A percentile compares a stretch with the other conserved stretches of the same genome.
Conservation (phyloP, 1,139 yeast genomes). For the Candida labiduridarum region DNA sequence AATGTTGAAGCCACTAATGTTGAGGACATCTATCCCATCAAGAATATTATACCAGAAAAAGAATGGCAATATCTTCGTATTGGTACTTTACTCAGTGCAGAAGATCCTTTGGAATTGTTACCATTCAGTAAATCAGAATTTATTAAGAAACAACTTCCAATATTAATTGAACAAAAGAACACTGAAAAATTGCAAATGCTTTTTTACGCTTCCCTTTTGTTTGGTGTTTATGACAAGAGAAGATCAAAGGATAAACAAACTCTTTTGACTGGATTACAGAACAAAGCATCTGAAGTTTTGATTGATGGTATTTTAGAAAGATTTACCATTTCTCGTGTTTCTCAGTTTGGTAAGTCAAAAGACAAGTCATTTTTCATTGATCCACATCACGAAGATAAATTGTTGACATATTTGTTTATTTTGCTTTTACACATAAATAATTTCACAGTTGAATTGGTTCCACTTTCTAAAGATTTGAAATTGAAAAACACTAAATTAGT, state of each 20-base stretch:
- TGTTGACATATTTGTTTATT: slow-evolving; percentile 77
- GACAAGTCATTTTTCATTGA: slow-evolving; percentile 76
- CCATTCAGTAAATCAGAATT: slow-evolving; percentile 64
- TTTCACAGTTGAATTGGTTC: slow-evolving; percentile 74
- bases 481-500: slow-evolving; percentile 76
- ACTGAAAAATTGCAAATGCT: slow-evolving; percentile 65
- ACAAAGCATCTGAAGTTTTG: slow-evolving; percentile 70
- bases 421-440: slow-evolving; percentile 75
- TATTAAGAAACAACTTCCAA: slow-evolving; percentile 51
- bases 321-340: slow-evolving; percentile 67
- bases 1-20: slow-evolving; percentile 76
- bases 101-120: slow-evolving; percentile 56
- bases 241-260: slow-evolving; percentile 62
- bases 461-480: slow-evolving; percentile 83
- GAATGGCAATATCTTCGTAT: slow-evolving; percentile 71
- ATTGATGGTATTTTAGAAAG: slow-evolving; percentile 73
- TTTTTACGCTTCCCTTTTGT: slow-evolving; percentile 74
- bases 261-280: slow-evolving; percentile 58
- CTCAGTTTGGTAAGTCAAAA: slow-evolving; percentile 71
- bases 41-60: slow-evolving; percentile 65
- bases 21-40: slow-evolving; percentile 79
- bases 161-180: slow-evolving; percentile 45
- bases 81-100: slow-evolving; percentile 53
- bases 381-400: slow-evolving; percentile 84
- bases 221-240: slow-evolving; percentile 79